Base-by-base conservation (phyloP, 805 yeast genomes). In the Tetrapisispora nanseiensis region DNA sequence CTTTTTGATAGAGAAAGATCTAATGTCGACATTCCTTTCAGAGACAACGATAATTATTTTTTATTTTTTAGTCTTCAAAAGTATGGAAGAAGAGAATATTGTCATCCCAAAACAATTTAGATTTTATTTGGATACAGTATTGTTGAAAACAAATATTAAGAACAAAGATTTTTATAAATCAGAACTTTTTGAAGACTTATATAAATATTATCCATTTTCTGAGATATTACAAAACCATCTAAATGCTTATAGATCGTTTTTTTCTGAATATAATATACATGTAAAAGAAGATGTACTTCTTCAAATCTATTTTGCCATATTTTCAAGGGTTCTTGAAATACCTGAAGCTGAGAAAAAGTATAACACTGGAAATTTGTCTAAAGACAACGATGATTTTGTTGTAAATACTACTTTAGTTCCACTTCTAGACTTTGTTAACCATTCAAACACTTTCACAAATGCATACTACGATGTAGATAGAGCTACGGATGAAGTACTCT, bases 351-450 rank as follows among this genome's bases (percentile, higher is more conserved):
- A 49, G 6, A 44, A 31, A 9, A 43, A 39, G 2, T 46, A 51
- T 6, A 70, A 65, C 10, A 74, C 69, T 30, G 50, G 50, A 6
- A 44, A 32, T 12, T n/a, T n/a, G n/a, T n/a, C n/a, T n/a, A 44
- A 40, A 2, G 50, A 49, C 8, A 44, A 29, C 9, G 71, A 66
- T 11, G 74, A 70, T 34, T 78, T 65, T 46, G 51, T 57, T 4
- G 72, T 73, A 5, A 71, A 74, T 39, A 68, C 78, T 0, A 72
- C 84, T 0, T 55, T 82, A 42, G 84, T 81, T 1, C 87, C 90
- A 1, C 46, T 78, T 1, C 51, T 82, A 24, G 90, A 82, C 57
- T 82, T 75, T 66, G 82, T 73, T 6, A 82, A 82, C 55, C 90
- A 82, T 54, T 61, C 64, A 33, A 66, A 65, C 43, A 58, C 55